Evolutionary conservation across 306 rosid genomes (phyloP), one percentile per base, ranked within the genome.

Genomic region (Dalbergia cultrata): DNA sequence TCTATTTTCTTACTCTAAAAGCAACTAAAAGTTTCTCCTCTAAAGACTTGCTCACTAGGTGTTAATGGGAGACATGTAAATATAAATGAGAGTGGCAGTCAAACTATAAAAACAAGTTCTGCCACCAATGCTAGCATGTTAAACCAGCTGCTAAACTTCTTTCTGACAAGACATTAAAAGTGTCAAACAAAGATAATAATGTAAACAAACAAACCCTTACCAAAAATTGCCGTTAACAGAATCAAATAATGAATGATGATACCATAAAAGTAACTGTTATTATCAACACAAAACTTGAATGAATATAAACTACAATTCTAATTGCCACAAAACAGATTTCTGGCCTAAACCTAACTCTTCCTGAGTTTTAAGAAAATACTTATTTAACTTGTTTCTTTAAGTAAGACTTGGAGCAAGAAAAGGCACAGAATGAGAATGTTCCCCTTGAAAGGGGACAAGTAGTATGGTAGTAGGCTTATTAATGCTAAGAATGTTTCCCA

Each of bases 251-350:
- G 72, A 11, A 57, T 9, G 41, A 41, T 16, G 58, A 14, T 37
- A 76, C 56, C 26, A 47, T 44, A 62, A 13, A 47, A 19, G 4
- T 3, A 31, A 3, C 10, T 33, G 74, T 19, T 62, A 53, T 6
- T 12, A 39, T 4, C 19, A 26, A 19, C 44, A 60, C 21, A 82
- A 43, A 75, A 31, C 66, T 33, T 13, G 34, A 63, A 6, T 39
- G 34, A 52, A 17, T 12, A 53, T 12, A 19, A 61, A 22, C 43
- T 59, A 49, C 59, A 72, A 78, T 69, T 71, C 59, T 67, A 59
- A 67, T 78, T 19, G 39, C 61, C 45, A 50, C 17, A 59, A 68
- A 47, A 78, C 72, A 35, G n/a, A 43, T 43, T 72, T 79, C 70
- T 34, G 19, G 8, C 53, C 31, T 14, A 44, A 18, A 18, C 35